Conservation (phyloP, 306 rosid genomes). For the Hylodesmum podocarpum region DNA sequence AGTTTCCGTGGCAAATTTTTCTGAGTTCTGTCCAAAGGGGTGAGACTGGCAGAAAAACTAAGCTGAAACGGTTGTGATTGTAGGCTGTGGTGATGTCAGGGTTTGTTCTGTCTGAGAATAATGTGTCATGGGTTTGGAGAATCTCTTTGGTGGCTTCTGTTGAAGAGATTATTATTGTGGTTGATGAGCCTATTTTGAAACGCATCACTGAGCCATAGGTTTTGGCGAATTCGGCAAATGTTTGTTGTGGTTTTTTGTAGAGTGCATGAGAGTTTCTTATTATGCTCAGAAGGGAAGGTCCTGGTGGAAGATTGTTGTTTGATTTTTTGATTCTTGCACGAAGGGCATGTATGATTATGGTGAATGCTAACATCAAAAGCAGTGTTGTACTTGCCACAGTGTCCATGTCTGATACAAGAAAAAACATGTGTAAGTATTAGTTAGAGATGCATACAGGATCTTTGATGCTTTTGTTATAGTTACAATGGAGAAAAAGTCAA, state of each 20-base stretch:
- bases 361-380: too few relatives aligned
- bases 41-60: slow-evolving; percentile 16
- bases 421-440: too few relatives aligned
- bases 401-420: too few relatives aligned
- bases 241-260: slow-evolving; percentile 29
- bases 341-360: too few relatives aligned
- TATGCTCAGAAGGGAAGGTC: too few relatives aligned
- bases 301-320: too few relatives aligned
- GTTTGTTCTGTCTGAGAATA: slow-evolving; percentile 25
- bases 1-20: slow-evolving; percentile 17
- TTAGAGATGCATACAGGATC: too few relatives aligned
- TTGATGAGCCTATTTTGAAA: background rate
- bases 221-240: slow-evolving; percentile 27
- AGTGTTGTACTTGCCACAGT: too few relatives aligned
- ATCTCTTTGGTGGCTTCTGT: slow-evolving; percentile 6
- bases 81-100: background rate
- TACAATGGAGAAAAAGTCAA: too few relatives aligned
- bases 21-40: slow-evolving; percentile 33
- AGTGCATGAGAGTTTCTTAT: too few relatives aligned
- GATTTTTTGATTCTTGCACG: too few relatives aligned
- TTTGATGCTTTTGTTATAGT: too few relatives aligned
- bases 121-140: slow-evolving; percentile 2
- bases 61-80: slow-evolving; percentile 1
- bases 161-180: slow-evolving; percentile 22
- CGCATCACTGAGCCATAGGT: slow-evolving; percentile 31